Evolutionary conservation across 495 filamentous ascomycete species (phyloP), one percentile per base, ranked within the genome.

Genomic region (Trichocladium antarcticum): DNA sequence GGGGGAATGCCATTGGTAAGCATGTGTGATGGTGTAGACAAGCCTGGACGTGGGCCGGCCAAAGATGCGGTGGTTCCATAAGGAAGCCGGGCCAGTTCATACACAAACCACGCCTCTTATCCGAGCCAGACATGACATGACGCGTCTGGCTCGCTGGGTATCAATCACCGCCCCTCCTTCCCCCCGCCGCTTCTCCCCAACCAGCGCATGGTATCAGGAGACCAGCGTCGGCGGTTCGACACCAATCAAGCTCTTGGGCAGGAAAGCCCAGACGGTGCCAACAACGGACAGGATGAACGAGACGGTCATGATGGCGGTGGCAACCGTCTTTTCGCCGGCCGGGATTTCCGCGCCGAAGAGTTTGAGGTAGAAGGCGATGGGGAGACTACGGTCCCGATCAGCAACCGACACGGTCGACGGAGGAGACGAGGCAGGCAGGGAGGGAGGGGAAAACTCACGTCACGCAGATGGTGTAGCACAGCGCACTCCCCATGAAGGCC

Each of bases 391-490:
- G 9, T n/a, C n/a, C n/a, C n/a, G n/a, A n/a, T n/a, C n/a, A n/a
- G 6, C 6, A 12, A 17, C 14, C 12, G 4, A 8, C 1, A 0
- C 29, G 24, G 4, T 45, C 31, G 9, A 35, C 7, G 16, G 1
- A 19, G 27, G 27, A 6, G n/a, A 5, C 28, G 36, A 9, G 16
- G 22, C 9, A 20, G 29, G 48, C 14, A 14, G 14, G 11, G 20
- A 20, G 27, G 34, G 39, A n/a, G 38, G 5, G 17, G 37, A 24
- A 11, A 34, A 66, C 71, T 56, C 62, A 74, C 71, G 93, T 89
- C 50, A 98, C 83, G 67, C 92, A 96, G 45, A 97, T 92, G 11
- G 84, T 84, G 63, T 95, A 95, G 61, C 89, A 94, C 45, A 95
- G 73, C n/a, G 86, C 83, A 24, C 80, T 83, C 2, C 92, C 92